Conservation (phyloP, 306 rosid species). For the Dryas drummondii region DNA sequence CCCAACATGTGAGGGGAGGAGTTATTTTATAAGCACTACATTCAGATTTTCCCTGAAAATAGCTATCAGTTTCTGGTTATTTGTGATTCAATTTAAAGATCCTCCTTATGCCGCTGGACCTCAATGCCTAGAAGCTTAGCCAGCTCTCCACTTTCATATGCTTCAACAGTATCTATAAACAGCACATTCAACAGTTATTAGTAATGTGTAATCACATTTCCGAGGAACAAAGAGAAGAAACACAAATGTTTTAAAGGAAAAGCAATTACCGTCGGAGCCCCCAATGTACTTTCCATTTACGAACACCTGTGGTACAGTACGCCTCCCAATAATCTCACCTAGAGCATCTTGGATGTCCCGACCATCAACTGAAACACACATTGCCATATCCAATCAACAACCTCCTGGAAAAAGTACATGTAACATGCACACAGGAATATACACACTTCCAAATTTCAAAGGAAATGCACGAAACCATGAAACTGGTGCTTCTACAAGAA, state of each 20-base stretch:
- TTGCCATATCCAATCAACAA: slow-evolving; percentile 20
- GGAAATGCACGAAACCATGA: background rate
- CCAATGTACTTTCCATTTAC: slow-evolving; percentile 81
- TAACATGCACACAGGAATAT: background rate
- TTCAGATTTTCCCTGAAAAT: background rate
- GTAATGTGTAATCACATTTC: background rate
- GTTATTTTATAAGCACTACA: background rate
- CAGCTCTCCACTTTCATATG: slow-evolving; percentile 72
- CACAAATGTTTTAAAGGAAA: background rate
- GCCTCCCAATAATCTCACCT: slow-evolving; percentile 62
- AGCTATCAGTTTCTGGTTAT: background rate
- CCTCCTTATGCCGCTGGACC: slow-evolving; percentile 30
- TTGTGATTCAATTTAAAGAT: slow-evolving; percentile 43
- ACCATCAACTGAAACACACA: slow-evolving; percentile 69
- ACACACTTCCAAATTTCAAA: slow-evolving; percentile 3
- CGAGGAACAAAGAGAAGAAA: background rate
- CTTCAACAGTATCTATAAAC: slow-evolving; percentile 65
- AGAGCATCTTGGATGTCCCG: slow-evolving; percentile 64
- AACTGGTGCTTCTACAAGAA: slow-evolving; percentile 3
- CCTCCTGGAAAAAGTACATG: background rate
- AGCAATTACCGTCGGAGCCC: slow-evolving; percentile 81
- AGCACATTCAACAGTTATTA: slow-evolving; percentile 3
- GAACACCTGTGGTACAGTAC: slow-evolving; percentile 93
- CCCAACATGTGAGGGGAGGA: background rate
- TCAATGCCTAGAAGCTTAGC: slow-evolving; percentile 66